These are phyloP conservation scores for Solanum lycopersicoides DNA, from an alignment of 257 asterid species.

Conservation along the genomic window DNA sequence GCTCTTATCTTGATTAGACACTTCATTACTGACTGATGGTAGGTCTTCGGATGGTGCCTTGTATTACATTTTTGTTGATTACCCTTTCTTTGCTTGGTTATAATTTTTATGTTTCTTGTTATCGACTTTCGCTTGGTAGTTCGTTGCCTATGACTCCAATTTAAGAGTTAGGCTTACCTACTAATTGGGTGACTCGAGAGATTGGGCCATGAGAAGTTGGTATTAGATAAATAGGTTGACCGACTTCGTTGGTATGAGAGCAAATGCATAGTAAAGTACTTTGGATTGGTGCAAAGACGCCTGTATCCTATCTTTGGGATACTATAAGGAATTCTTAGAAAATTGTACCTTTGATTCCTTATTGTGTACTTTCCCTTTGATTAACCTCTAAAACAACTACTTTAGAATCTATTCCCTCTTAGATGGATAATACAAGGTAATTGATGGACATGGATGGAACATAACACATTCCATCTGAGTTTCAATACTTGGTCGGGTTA, in stretches of 20 bases:
- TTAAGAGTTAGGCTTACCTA: too few species aligned
- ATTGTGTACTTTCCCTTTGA: not conserved
- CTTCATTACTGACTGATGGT: not conserved
- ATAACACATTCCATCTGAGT: not conserved
- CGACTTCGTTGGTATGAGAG: not conserved
- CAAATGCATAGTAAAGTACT: not conserved
- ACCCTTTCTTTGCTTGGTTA: not conserved
- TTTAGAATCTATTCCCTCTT: too few species aligned
- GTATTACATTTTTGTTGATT: not conserved
- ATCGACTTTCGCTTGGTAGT: not conserved
- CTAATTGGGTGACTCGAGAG: too few species aligned
- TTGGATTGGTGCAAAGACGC: not conserved
- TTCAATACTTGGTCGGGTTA: not conserved
- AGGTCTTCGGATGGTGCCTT: not conserved
- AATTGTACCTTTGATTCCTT: not conserved
- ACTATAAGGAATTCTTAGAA: not conserved
- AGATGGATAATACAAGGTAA: not conserved
- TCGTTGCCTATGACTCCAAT: too few species aligned
- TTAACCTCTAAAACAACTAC: not conserved
- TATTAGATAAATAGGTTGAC: too few species aligned
- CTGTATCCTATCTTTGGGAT: not conserved
- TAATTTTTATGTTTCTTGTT: not conserved
- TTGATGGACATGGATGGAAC: not conserved
- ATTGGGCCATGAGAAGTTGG: too few species aligned
- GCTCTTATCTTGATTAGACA: not conserved